These are phyloP conservation scores for Ettlia oleoabundans DNA, from an alignment of 139 green algal species.

Conservation along the genomic window DNA sequence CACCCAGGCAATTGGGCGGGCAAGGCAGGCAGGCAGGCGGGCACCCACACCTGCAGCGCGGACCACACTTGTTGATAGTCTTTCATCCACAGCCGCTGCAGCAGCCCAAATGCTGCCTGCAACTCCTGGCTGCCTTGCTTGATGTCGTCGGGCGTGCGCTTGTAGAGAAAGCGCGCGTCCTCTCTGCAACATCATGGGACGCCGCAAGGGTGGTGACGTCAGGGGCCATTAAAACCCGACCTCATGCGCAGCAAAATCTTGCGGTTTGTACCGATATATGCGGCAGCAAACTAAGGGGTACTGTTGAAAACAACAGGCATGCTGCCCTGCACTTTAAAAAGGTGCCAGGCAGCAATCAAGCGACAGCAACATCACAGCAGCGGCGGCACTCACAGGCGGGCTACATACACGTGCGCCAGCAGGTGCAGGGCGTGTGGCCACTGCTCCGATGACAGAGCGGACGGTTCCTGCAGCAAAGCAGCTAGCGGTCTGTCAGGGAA, in stretches of 20 bases:
- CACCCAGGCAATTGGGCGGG: background rate
- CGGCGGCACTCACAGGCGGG: slow-evolving; percentile 25
- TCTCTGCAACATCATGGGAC: too few relatives aligned
- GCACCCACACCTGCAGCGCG: slow-evolving; percentile 11
- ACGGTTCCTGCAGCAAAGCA: slow-evolving; percentile 13
- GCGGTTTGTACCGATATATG: too few relatives aligned
- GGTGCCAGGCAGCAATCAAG: too few relatives aligned
- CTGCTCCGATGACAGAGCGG: background rate
- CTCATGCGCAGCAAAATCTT: too few relatives aligned
- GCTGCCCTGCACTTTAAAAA: too few relatives aligned
- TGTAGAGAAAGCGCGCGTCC: slow-evolving; percentile 49
- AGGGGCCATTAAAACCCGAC: too few relatives aligned
- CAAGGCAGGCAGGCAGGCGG: background rate
- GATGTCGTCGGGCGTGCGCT: slow-evolving; percentile 21
- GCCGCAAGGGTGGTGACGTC: too few relatives aligned
- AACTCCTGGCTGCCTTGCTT: background rate
- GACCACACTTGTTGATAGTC: slow-evolving; percentile 40
- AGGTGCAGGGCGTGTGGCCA: slow-evolving; percentile 41
- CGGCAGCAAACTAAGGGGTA: too few relatives aligned
- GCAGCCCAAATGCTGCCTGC: slow-evolving; percentile 23
- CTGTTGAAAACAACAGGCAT: too few relatives aligned
- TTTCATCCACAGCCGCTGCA: slow-evolving; percentile 47
- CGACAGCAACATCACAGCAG: too few relatives aligned
- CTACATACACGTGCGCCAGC: slow-evolving; percentile 31
- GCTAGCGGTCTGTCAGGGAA: background rate